phyloP scores from a whole-genome alignment of 805 yeast genomes.

The Torulaspora delbrueckii region DNA sequence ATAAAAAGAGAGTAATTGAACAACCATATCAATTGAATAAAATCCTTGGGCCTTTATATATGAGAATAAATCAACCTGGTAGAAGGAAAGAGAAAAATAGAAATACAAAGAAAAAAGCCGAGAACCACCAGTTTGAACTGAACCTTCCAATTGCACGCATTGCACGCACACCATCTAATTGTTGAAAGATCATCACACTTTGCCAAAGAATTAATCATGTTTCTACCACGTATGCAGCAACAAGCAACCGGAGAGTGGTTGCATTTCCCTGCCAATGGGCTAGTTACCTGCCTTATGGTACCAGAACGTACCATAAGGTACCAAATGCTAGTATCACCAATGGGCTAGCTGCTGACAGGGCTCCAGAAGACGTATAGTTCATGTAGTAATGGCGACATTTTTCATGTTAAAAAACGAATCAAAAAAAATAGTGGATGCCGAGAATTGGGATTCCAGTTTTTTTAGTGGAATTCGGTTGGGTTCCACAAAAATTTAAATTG shows the following conservation, averaged over 20 bases:
- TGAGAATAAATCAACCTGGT: background rate
- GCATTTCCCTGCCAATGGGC: background rate
- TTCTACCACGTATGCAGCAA: background rate
- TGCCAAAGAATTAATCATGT: background rate
- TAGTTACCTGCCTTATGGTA: too few relatives aligned
- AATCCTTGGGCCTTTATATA: constrained; percentile 10
- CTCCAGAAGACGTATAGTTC: background rate
- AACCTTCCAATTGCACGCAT: too few relatives aligned
- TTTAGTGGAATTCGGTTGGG: background rate
- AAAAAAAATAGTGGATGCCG: too few relatives aligned
- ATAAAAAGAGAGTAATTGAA: background rate
- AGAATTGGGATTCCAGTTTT: too few relatives aligned
- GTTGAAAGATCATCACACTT: background rate
- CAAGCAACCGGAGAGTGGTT: background rate
- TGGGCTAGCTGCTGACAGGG: background rate
- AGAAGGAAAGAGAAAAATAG: constrained; percentile 1
- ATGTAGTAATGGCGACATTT: background rate
- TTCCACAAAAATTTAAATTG: background rate
- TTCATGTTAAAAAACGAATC: background rate
- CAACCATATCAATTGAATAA: background rate
- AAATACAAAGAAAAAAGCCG: background rate
- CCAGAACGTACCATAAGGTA: too few relatives aligned
- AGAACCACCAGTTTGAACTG: background rate
- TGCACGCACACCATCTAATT: background rate
- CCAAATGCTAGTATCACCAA: too few relatives aligned